Percentiles rank a stretch among this genome's conserved stretches.
Conservation (phyloP, 495 filamentous ascomycete genomes). For the Penicillium arizonense region DNA sequence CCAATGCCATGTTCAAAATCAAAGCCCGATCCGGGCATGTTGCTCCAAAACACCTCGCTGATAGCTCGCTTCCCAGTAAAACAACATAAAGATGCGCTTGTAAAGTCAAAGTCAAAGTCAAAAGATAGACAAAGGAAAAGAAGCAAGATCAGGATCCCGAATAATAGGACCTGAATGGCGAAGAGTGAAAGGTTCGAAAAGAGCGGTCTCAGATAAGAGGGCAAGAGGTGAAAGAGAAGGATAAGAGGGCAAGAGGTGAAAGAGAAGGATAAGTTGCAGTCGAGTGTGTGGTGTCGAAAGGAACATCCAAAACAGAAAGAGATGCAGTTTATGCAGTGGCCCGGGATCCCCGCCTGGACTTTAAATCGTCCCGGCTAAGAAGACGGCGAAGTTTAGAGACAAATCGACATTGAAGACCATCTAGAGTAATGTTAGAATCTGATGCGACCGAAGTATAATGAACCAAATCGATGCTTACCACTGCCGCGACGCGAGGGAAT, state of each 20-base stretch:
- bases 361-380: constrained; percentile 34
- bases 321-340: constrained; percentile 11
- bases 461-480: constrained; percentile 21
- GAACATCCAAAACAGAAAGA: not conserved
- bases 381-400: constrained; percentile 32
- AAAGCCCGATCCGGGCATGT: not conserved
- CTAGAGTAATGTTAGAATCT: constrained; percentile 6
- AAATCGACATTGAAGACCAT: constrained; percentile 24
- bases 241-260: no score
- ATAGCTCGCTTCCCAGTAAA: not conserved
- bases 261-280: no score
- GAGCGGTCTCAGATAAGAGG: not conserved
- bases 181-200: not conserved
- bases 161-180: not conserved
- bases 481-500: constrained; percentile 18
- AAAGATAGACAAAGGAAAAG: not conserved
- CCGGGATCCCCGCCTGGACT: constrained; percentile 19
- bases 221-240: not conserved
- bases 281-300: no score
- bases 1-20: not conserved
- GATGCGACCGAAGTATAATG: not conserved
- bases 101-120: not conserved
- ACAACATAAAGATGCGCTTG: not conserved
- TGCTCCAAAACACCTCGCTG: constrained; percentile 7
- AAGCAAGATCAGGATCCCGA: not conserved